phyloP scores from a whole-genome alignment of 768 basidiomycete species.

The Gyrodon lividus region DNA sequence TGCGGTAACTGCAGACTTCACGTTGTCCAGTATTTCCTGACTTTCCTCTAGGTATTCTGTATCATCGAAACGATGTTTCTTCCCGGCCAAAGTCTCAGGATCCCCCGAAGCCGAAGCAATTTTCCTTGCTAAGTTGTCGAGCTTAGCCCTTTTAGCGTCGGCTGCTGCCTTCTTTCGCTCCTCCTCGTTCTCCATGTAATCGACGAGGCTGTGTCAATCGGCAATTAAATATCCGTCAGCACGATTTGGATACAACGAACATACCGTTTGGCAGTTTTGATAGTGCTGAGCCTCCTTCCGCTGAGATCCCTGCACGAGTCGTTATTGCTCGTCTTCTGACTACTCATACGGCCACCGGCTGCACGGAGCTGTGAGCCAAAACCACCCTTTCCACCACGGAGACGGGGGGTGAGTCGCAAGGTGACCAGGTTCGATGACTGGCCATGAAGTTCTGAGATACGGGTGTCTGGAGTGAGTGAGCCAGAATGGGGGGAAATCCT shows the following conservation, averaged over 20 bases:
- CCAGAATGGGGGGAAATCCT: slow-evolving; percentile 42
- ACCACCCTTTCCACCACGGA: slow-evolving; percentile 94
- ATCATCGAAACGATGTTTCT: slow-evolving; percentile 91
- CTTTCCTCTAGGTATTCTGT: slow-evolving; percentile 90
- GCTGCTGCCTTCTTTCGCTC: slow-evolving; percentile 74
- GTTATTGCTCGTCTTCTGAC: slow-evolving; percentile 92
- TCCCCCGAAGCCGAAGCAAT: slow-evolving; percentile 44
- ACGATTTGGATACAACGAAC: slow-evolving; percentile 21
- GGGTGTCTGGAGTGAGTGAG: slow-evolving; percentile 25
- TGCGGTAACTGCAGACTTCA: slow-evolving; percentile 84
- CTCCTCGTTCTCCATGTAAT: slow-evolving; percentile 83
- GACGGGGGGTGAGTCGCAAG: slow-evolving; percentile 68
- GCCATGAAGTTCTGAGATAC: slow-evolving; percentile 37
- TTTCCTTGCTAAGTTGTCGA: slow-evolving; percentile 81
- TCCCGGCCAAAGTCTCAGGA: slow-evolving; percentile 56
- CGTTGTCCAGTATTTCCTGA: slow-evolving; percentile 84
- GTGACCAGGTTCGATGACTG: slow-evolving; percentile 46
- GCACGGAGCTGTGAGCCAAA: slow-evolving; percentile 96
- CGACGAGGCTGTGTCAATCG: slow-evolving; percentile 58
- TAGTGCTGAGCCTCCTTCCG: slow-evolving; percentile 85
- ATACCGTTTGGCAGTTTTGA: slow-evolving; percentile 95
- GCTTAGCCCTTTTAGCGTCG: slow-evolving; percentile 77
- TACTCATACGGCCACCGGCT: slow-evolving; percentile 96
- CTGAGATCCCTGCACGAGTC: slow-evolving; percentile 93
- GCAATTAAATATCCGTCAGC: background rate